Conservation (phyloP, 768 basidiomycete genomes). For the Auricularia sp. region DNA sequence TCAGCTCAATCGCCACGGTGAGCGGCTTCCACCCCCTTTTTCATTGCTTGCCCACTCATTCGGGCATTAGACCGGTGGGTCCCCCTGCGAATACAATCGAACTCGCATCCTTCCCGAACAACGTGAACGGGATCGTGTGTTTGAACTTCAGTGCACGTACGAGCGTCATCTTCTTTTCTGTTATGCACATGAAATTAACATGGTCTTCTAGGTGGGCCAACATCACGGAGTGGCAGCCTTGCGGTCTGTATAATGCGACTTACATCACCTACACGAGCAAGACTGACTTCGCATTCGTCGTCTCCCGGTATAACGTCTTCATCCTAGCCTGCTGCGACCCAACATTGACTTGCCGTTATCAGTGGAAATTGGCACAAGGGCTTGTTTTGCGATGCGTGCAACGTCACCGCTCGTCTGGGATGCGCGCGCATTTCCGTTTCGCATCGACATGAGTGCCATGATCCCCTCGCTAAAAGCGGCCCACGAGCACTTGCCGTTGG, state of each 20-base stretch:
- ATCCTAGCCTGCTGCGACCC: not conserved
- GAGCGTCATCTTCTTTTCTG: too few relatives aligned
- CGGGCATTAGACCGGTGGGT: too few relatives aligned
- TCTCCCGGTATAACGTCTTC: conserved; percentile 51
- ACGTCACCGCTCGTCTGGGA: conserved; percentile 4
- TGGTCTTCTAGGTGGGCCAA: conserved; percentile 58
- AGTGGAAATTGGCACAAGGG: conserved; percentile 68
- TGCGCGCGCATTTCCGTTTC: not conserved
- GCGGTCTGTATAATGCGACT: conserved; percentile 67
- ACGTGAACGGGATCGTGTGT: too few relatives aligned
- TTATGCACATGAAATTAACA: too few relatives aligned
- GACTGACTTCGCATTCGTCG: conserved; percentile 62
- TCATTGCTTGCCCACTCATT: too few relatives aligned
- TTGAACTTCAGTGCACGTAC: too few relatives aligned
- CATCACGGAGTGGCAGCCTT: conserved; percentile 49
- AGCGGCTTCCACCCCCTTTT: too few relatives aligned
- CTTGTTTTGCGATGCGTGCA: conserved; percentile 62
- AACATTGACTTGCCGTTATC: not conserved
- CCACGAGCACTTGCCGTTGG: not conserved
- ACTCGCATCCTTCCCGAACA: too few relatives aligned
- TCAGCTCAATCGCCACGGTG: too few relatives aligned
- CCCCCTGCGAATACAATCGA: too few relatives aligned
- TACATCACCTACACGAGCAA: conserved; percentile 57
- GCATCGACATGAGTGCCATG: not conserved
- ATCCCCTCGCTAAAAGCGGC: not conserved